Evolutionary conservation across 2,329 filamentous ascomycete genomes (phyloP).

Genomic region (Pseudogymnoascus sp.): DNA sequence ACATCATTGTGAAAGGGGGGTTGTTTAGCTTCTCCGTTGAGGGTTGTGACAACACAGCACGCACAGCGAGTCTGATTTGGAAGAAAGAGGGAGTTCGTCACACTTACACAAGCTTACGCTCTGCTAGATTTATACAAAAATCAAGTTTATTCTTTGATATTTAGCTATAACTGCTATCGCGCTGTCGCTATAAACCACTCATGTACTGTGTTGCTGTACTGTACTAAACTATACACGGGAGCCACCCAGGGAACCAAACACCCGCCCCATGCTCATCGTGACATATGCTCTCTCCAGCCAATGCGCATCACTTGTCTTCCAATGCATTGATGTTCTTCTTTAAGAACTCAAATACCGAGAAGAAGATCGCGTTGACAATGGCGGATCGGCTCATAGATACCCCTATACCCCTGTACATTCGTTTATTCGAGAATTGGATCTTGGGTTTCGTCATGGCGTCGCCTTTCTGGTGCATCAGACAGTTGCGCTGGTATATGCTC

Average conservation of each 20-base stretch:
- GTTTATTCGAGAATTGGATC: constrained; percentile 67
- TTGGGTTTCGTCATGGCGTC: constrained; percentile 59
- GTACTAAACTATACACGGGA: constrained; percentile 3
- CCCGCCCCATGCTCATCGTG: neutral
- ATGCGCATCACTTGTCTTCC: constrained; percentile 19
- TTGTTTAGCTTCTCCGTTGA: neutral
- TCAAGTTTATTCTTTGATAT: neutral
- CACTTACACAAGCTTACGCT: neutral
- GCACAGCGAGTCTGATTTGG: neutral
- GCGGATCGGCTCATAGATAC: constrained; percentile 79
- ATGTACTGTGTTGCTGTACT: neutral
- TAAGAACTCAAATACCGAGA: constrained; percentile 77
- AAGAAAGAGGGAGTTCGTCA: neutral
- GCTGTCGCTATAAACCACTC: neutral
- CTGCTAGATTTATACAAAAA: neutral
- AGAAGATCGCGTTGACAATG: constrained; percentile 81
- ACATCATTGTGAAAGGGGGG: neutral
- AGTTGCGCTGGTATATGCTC: constrained; percentile 77
- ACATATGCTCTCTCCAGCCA: neutral
- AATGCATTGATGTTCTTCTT: constrained; percentile 49
- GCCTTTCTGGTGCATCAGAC: constrained; percentile 61
- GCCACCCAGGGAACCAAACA: neutral
- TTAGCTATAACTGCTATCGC: neutral
- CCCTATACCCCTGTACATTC: constrained; percentile 75
- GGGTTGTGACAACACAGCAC: neutral